Percentiles rank a stretch among this genome's conserved stretches.
Evolutionary conservation across 2,329 filamentous ascomycete genomes (phyloP).

Genomic region (Xylariaceae sp.): DNA sequence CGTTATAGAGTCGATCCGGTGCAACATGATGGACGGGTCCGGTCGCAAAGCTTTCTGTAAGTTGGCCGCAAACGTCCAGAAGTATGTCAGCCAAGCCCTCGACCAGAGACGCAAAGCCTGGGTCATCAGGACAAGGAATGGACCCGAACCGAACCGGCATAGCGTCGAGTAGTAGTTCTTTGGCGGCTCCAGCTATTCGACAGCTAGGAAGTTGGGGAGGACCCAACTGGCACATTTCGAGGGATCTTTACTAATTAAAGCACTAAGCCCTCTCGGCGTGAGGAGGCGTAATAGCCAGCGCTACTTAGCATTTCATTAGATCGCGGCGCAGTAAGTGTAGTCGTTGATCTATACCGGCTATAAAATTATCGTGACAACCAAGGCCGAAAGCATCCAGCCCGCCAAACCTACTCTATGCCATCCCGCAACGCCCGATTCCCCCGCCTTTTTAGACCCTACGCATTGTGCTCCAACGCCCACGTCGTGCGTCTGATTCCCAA

Average conservation of each 20-base stretch:
- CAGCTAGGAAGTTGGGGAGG: conserved; percentile 1
- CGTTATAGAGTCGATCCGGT: neutral
- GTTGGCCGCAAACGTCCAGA: neutral
- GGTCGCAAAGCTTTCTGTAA: conserved; percentile 5
- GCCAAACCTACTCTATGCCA: neutral
- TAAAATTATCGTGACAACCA: neutral
- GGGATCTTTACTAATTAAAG: too few species aligned
- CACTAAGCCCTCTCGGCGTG: too few species aligned
- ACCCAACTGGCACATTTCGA: too few species aligned
- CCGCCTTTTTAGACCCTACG: neutral
- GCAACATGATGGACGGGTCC: conserved; percentile 1
- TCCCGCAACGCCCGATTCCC: neutral
- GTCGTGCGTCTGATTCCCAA: too few species aligned
- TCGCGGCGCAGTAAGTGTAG: neutral
- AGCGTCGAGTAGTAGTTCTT: conserved; percentile 3
- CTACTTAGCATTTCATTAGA: too few species aligned
- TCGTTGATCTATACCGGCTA: neutral
- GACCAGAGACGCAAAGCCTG: neutral
- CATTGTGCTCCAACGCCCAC: neutral
- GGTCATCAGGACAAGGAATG: neutral
- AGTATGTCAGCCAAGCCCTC: neutral
- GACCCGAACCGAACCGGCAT: conserved; percentile 1
- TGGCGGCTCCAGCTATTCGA: neutral
- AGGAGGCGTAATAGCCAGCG: too few species aligned
- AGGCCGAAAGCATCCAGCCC: neutral